Conservation (phyloP, 139 green algal genomes). For the Chlamydomonas incerta region DNA sequence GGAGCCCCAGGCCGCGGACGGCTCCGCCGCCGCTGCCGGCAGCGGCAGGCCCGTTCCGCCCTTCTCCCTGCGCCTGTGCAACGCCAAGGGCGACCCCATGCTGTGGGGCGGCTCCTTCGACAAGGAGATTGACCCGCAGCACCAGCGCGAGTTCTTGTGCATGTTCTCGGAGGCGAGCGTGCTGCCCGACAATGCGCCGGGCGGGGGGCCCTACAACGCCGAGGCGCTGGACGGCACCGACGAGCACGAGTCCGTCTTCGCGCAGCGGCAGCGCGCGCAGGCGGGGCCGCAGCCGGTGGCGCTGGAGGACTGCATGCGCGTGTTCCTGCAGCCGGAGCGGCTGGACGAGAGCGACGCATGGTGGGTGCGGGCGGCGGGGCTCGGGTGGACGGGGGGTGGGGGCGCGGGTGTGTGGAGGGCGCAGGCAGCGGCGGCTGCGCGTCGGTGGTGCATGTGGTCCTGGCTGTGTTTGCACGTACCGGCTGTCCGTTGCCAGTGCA, state of each 20-base stretch:
- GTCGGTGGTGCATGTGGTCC: no score
- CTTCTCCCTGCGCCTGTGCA: constrained; percentile 12
- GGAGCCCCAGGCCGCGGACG: background rate
- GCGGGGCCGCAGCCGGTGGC: constrained; percentile 45
- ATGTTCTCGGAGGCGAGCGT: background rate
- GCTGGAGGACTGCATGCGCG: constrained; percentile 69
- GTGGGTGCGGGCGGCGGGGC: background rate
- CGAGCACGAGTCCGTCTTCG: constrained; percentile 3
- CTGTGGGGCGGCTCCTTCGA: constrained; percentile 18
- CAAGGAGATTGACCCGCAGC: constrained; percentile 8
- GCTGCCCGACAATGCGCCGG: background rate
- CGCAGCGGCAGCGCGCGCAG: background rate
- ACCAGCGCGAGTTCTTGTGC: constrained; percentile 36
- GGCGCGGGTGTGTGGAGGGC: background rate
- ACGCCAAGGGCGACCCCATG: background rate
- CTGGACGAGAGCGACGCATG: constrained; percentile 81
- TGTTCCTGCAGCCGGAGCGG: constrained; percentile 83
- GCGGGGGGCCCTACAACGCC: constrained; percentile 46
- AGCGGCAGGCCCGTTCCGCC: background rate
- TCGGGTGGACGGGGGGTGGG: background rate
- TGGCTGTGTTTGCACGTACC: no score
- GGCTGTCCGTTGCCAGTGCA: no score
- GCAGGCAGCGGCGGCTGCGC: no score
- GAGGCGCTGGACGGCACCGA: constrained; percentile 44
- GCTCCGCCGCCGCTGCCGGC: background rate